Percentiles rank a stretch among this genome's conserved stretches.
Evolutionary conservation across 2,329 filamentous ascomycete species (phyloP).

Genomic region (Arthrinium puccinioides): DNA sequence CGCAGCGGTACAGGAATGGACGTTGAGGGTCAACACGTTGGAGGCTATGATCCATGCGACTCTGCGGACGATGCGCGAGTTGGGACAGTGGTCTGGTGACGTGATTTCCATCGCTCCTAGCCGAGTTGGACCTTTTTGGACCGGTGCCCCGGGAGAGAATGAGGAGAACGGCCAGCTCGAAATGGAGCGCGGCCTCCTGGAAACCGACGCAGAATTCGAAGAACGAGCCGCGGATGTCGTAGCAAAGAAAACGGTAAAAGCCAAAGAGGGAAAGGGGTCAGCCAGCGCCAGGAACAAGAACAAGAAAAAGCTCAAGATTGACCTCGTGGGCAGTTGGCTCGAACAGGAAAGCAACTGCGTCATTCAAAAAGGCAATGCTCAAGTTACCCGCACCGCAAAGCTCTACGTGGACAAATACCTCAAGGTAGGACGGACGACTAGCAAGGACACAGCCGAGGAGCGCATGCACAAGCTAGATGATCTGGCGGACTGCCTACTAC

Average conservation of each 20-base stretch:
- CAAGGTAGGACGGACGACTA: slow-evolving; percentile 10
- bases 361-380: slow-evolving; percentile 1
- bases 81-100: slow-evolving; percentile 32
- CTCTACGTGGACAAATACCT: slow-evolving; percentile 14
- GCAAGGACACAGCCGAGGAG: slow-evolving; percentile 16
- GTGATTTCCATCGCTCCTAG: slow-evolving; percentile 45
- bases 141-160: slow-evolving; percentile 20
- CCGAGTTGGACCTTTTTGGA: slow-evolving; percentile 48
- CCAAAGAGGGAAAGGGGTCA: no score
- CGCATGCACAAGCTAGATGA: slow-evolving; percentile 66
- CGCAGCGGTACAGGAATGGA: slow-evolving; percentile 71
- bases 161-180: slow-evolving; percentile 2
- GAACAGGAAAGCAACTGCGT: slow-evolving; percentile 10
- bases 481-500: slow-evolving; percentile 70
- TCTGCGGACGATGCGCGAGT: slow-evolving; percentile 46
- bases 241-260: slow-evolving; percentile 9
- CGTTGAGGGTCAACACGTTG: slow-evolving; percentile 71
- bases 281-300: slow-evolving; percentile 2
- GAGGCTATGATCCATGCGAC: slow-evolving; percentile 75
- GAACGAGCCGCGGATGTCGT: not conserved
- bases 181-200: slow-evolving; percentile 3
- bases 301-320: slow-evolving; percentile 45
- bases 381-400: not conserved
- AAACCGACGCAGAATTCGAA: not conserved
- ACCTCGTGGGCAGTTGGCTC: slow-evolving; percentile 51